Evolutionary conservation across 1,139 yeast species (phyloP), one percentile per base, ranked within the genome.

Genomic region (Pichia sp.): DNA sequence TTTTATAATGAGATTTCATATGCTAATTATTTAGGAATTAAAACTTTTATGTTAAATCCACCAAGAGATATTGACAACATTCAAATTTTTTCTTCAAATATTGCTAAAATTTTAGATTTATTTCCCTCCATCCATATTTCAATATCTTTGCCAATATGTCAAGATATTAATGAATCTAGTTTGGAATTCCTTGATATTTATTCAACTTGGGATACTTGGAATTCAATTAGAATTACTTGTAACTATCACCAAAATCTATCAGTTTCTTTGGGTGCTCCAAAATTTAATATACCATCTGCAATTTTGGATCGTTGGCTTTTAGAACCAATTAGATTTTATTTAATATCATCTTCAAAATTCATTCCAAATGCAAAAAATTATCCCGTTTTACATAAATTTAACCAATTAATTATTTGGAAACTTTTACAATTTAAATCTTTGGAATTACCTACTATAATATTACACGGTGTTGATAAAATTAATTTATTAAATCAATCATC

Each of bases 151-250:
- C 79, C 72, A 49, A 71, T 60, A 60, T 75, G 69, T 65, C 76
- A 62, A 61, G 73, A 66, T 42, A 30, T 47, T 5, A 52, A 53
- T 4, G 51, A 49, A 38, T 9, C 28, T 9, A 30, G 31, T n/a
- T 26, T 30, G 3, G 33, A 32, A 9, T 43, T 30, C 33, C 64
- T 56, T 46, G 83, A 80, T 59, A 67, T 74, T 7, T 61, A 81
- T 37, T 76, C 81, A 3, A 78, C 83, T 2, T 82, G 88, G 88
- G 85, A 80, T 49, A 72, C 79, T 56, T 82, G 88, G 88, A 78
- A 81, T 57, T 72, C 83, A 0, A 73, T 82, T 9, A 66, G 86
- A 30, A 68, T 72, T 7, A 66, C 74, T 38, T 78, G 82, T 57
- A 71, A 73, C 47, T 79, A 79, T 55, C 71, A 79, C 41, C 56